Evolutionary conservation across 108 stramenopile genomes (phyloP), one percentile per base, ranked within the genome.

Genomic region (Parietichytrium sp.): DNA sequence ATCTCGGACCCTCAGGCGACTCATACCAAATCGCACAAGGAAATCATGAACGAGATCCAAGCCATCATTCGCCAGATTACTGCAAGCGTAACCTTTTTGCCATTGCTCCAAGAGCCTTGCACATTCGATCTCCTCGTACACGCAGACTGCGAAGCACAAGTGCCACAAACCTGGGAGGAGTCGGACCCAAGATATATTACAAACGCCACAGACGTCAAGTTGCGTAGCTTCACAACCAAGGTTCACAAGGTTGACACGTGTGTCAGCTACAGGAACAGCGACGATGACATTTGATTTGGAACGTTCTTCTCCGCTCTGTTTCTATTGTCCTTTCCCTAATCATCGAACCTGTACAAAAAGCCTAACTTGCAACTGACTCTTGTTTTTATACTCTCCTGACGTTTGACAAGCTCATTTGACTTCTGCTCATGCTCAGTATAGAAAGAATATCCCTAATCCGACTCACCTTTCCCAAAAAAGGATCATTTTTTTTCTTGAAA

Each of bases 11-110:
- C 49, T 45, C 78, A 29, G 1, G 49, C 20, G 78, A 13, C 31
- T 47, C 61, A 38, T 42, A 36, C 80, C 18, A 98, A 96, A 87
- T 82, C 93, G 0, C 79, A 92, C 26, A 96, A 97, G 93, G 96
- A 96, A 80, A 94, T 98, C 83, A 93, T 93, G 79, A 87, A 90
- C 54, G 96, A 98, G 85, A 98, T 98, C 79, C 94, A 95, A 87
- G 93, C 95, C 45, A 96, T 98, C 79, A 97, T 98, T 88, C 94
- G 98, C 51, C 98, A 98, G 89, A 96, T 98, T 80, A 98, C 98
- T 13, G 94, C 95, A 33, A 80, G 85, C 80, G 94, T 98, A 3
- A 97, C 98, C 4, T 98, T 98, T 86, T 85, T 98, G 48, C 98
- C 98, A 29, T 87, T 98, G 13, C 87, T 98, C 54, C 91, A 93